These are phyloP conservation scores for Candida berthetii DNA, from an alignment of 805 yeast genomes.

Conservation along the genomic window DNA sequence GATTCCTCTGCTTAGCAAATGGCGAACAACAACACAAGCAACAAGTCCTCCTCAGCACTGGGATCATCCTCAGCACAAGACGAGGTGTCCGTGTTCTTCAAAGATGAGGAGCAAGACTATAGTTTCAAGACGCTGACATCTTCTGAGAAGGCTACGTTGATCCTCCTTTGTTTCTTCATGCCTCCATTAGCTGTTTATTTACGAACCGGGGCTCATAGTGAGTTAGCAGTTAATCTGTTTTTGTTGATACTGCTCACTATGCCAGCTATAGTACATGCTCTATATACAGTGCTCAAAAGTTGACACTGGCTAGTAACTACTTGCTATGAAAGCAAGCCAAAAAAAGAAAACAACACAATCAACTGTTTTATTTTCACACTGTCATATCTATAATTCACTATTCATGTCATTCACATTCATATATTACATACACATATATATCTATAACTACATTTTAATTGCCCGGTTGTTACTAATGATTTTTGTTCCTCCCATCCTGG, in stretches of 20 bases:
- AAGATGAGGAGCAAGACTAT: neutral
- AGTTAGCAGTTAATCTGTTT: neutral
- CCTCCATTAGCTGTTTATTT: conserved; percentile 5
- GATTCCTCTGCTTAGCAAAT: too few relatives aligned
- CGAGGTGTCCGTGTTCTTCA: neutral
- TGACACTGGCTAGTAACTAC: too few relatives aligned
- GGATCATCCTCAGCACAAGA: neutral
- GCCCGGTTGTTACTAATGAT: too few relatives aligned
- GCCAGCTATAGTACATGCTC: conserved; percentile 1
- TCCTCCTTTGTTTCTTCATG: neutral
- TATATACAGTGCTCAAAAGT: neutral
- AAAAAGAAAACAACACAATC: too few relatives aligned
- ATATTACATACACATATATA: neutral
- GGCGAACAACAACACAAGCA: too few relatives aligned
- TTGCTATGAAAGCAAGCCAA: too few relatives aligned
- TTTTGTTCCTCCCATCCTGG: too few relatives aligned
- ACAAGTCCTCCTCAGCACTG: too few relatives aligned
- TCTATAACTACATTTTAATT: too few relatives aligned
- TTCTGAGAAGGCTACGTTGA: neutral
- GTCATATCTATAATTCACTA: neutral
- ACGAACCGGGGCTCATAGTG: neutral
- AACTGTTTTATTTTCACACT: too few relatives aligned
- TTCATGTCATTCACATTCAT: neutral
- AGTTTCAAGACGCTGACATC: neutral
- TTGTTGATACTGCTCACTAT: conserved; percentile 1